Evolutionary conservation across 805 yeast genomes (phyloP).

Genomic region (Kazachstania bromeliacearum): DNA sequence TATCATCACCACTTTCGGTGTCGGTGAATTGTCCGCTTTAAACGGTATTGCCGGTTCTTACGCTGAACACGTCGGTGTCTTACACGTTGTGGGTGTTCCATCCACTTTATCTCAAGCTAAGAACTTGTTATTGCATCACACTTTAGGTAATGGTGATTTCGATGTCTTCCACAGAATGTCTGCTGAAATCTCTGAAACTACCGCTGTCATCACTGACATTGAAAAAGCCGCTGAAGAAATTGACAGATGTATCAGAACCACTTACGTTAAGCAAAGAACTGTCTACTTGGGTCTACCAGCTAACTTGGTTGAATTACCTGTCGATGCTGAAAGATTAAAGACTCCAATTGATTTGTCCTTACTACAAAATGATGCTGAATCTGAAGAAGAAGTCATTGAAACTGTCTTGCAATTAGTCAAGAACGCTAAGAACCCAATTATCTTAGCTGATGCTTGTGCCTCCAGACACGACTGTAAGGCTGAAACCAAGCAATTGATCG

Average conservation of each 20-base stretch:
- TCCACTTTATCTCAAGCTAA: constrained; percentile 3
- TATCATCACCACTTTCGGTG: constrained; percentile 5
- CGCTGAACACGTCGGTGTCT: constrained; percentile 7
- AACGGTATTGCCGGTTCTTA: constrained; percentile 6
- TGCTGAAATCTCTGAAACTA: constrained; percentile 4
- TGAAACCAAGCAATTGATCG: constrained; percentile 4
- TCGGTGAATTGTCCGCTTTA: constrained; percentile 6
- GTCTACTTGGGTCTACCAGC: constrained; percentile 5
- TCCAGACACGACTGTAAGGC: constrained; percentile 4
- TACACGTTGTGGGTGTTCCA: constrained; percentile 5
- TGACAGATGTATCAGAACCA: constrained; percentile 3
- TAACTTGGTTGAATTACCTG: constrained; percentile 2
- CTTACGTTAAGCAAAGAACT: constrained; percentile 4
- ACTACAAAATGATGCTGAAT: constrained; percentile 2
- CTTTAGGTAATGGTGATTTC: constrained; percentile 7
- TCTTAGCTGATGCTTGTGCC: constrained; percentile 5
- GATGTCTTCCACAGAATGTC: constrained; percentile 7
- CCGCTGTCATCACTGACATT: constrained; percentile 1
- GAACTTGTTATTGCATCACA: constrained; percentile 4
- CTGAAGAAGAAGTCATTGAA: constrained; percentile 3
- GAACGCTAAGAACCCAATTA: constrained; percentile 4
- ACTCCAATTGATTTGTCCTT: constrained; percentile 5
- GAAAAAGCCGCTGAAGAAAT: constrained; percentile 1
- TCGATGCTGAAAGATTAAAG: not conserved
- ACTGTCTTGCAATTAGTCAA: constrained; percentile 1